A percentile compares a stretch with the other conserved stretches of the same genome.
Conservation (phyloP, 495 filamentous ascomycete genomes). For the Pyrenopolyporus hunteri region DNA sequence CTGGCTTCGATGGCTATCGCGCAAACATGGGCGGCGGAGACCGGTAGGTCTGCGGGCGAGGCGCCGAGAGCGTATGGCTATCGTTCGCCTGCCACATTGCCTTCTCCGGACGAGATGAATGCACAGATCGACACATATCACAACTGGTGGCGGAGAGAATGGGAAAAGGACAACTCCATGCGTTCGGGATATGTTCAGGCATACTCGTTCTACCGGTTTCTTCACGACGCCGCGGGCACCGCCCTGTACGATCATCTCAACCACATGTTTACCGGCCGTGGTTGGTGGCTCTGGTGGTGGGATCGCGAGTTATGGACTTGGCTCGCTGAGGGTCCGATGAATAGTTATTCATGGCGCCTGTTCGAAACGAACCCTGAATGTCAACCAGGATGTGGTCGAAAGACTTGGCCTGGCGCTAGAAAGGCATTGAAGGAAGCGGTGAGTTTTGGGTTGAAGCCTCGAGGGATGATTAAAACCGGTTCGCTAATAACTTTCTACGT, state of each 20-base stretch:
- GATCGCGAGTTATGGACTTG: constrained; percentile 37
- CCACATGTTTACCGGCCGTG: constrained; percentile 18
- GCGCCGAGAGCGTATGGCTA: not conserved
- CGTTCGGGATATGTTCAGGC: constrained; percentile 13
- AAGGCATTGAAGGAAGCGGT: constrained; percentile 19
- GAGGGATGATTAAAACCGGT: not conserved
- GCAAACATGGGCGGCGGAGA: constrained; percentile 37
- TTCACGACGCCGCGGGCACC: constrained; percentile 38
- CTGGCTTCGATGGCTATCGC: constrained; percentile 40
- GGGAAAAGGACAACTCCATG: constrained; percentile 20
- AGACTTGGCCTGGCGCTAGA: constrained; percentile 18
- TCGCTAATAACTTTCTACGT: constrained; percentile 4
- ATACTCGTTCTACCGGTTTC: constrained; percentile 31
- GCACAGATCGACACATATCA: constrained; percentile 33
- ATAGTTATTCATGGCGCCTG: constrained; percentile 29
- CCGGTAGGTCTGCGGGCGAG: not conserved
- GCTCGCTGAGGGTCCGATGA: constrained; percentile 30
- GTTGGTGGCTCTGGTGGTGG: constrained; percentile 40
- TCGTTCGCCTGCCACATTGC: constrained; percentile 26
- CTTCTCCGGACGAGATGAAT: constrained; percentile 34
- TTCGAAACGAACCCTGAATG: constrained; percentile 30
- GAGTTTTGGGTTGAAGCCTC: constrained; percentile 6
- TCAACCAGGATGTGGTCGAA: constrained; percentile 23
- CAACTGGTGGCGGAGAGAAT: constrained; percentile 30
- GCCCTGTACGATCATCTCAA: constrained; percentile 35